phyloP scores from a whole-genome alignment of 345 rosid genomes.

The Eucalyptus caleyi region DNA sequence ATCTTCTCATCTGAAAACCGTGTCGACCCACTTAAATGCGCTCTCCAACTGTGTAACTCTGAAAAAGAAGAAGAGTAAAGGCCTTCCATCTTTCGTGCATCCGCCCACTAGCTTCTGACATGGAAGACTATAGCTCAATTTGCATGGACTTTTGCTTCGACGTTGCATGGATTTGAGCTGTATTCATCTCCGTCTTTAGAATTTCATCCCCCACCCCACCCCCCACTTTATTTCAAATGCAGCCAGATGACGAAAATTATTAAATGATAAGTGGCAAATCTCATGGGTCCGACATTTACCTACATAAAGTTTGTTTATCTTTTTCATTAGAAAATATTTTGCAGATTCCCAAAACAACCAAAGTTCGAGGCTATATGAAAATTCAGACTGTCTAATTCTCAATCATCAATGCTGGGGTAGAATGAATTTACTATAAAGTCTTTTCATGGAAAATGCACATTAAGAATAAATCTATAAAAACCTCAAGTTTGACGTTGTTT shows the following conservation, averaged over 20 bases:
- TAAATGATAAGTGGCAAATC: background rate
- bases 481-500: background rate
- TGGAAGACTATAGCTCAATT: background rate
- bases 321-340: background rate
- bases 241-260: background rate
- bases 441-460: background rate
- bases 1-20: constrained; percentile 22
- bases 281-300: background rate
- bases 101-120: background rate
- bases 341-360: background rate
- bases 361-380: background rate
- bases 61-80: background rate
- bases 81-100: background rate
- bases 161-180: background rate
- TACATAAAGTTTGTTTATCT: background rate
- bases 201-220: background rate
- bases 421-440: background rate
- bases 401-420: background rate
- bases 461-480: background rate
- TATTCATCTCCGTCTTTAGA: background rate
- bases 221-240: background rate
- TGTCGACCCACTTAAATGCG: constrained; percentile 12
- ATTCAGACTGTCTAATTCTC: background rate
- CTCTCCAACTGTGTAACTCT: constrained; percentile 8
- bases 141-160: background rate